Evolutionary conservation across 2,329 filamentous ascomycete genomes (phyloP).

Genomic region (Aciculosporium take): DNA sequence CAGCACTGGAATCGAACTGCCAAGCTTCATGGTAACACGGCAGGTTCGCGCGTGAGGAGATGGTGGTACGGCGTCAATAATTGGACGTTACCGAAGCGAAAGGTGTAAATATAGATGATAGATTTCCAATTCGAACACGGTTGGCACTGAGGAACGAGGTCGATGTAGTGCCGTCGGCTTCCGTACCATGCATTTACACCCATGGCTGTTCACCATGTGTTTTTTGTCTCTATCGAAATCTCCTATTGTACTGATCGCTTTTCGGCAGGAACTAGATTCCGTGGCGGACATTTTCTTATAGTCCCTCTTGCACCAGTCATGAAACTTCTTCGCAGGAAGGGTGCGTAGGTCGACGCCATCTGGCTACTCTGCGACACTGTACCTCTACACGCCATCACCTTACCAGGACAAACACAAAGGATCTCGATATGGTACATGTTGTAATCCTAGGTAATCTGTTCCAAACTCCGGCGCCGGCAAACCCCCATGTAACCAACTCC

Average conservation of each 20-base stretch:
- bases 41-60: constrained; percentile 63
- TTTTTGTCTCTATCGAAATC: background rate
- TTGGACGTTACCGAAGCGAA: constrained; percentile 58
- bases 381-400: background rate
- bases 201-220: background rate
- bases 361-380: background rate
- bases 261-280: background rate
- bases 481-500: constrained; percentile 6
- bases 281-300: background rate
- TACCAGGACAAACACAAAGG: background rate
- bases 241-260: background rate
- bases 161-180: background rate
- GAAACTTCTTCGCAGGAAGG: background rate
- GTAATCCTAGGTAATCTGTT: background rate
- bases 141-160: background rate
- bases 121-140: background rate
- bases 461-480: constrained; percentile 6
- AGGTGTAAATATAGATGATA: background rate
- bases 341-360: background rate
- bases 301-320: background rate
- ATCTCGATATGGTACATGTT: background rate
- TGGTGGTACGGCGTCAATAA: constrained; percentile 97
- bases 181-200: background rate
- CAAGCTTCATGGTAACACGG: constrained; percentile 58
- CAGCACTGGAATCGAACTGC: constrained; percentile 74